Base-by-base conservation (phyloP, 176 grass and related monocot genomes). In the Cymbopogon citratus region DNA sequence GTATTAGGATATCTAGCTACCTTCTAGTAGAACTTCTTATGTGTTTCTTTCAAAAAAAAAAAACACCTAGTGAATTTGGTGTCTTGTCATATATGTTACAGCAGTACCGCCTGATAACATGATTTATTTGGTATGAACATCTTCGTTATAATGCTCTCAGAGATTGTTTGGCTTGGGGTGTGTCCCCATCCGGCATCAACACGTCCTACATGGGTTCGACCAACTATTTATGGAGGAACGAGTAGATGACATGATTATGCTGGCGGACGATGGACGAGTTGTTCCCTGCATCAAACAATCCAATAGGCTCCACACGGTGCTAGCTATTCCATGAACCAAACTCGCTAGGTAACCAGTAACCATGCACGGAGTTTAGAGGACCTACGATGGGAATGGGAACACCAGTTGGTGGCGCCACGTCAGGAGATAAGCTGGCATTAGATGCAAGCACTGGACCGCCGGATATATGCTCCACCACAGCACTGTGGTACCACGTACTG, bases 401-500 rank as follows among this genome's bases (percentile, higher is more conserved):
- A 74, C 3, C 12, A n/a, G 48, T 14, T 56, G 45, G 74, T 91
- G 79, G 23, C 86, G 83, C 86, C 89, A 88, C 73, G 78, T 86
- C 83, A 78, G 27, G 64, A 6, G 69, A 84, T 84, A 85, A 91
- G 80, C 71, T 87, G 83, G 89, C 89, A 91, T 82, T 81, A 79
- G 83, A 91, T 91, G 86, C 78, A 14, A 51, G 49, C 13, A 28
- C 41, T 7, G 5, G 19, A 41, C 5, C 11, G 31, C 5, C 11
- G 31, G 6, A 43, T 19, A 71, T 60, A 24, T 21, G 65, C 83
- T 44, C 6, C 65, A 19, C 60, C 38, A 35, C 43, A n/a, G 15
- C 61, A 41, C 43, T 36, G 8, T 34, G 21, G n/a, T 54, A 54
- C 28, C 23, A 25, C 5, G 48, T 19, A 51, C 48, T 2, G 0